Conservation (phyloP, 164 flowering plant species). For the Santalum album region DNA sequence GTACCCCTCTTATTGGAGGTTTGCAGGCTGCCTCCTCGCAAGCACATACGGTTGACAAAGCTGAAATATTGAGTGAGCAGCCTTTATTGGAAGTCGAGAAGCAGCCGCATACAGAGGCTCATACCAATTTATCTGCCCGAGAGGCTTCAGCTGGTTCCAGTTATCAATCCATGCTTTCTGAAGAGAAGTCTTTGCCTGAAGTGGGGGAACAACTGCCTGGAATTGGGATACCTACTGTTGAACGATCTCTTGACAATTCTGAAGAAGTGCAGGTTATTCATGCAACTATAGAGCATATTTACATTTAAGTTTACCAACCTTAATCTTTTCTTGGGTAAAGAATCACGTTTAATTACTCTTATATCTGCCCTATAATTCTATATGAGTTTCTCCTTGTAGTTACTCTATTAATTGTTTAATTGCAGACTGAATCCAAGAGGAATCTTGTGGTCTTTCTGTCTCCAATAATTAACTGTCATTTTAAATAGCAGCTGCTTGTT, state of each 20-base stretch:
- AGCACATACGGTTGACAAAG: constrained; percentile 17
- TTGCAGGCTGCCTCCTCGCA: constrained; percentile 10
- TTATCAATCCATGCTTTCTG: constrained; percentile 15
- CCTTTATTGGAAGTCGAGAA: constrained; percentile 7
- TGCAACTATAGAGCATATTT: background rate
- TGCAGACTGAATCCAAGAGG: too few species aligned
- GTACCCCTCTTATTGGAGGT: constrained; percentile 12
- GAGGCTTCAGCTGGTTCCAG: constrained; percentile 8
- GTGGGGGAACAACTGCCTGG: constrained; percentile 15
- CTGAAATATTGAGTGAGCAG: constrained; percentile 15
- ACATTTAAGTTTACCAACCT: background rate
- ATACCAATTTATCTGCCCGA: constrained; percentile 9
- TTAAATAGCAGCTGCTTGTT: background rate
- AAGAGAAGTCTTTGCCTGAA: constrained; percentile 7
- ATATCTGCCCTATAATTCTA: too few species aligned
- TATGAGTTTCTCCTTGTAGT: too few species aligned
- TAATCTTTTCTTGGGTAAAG: too few species aligned
- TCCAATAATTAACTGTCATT: background rate
- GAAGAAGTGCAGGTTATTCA: constrained; percentile 29
- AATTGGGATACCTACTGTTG: constrained; percentile 20
- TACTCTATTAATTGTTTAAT: too few species aligned
- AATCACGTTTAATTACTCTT: too few species aligned
- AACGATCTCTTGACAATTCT: constrained; percentile 14
- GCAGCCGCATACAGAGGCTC: constrained; percentile 6
- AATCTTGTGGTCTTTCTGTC: background rate